phyloP scores from a whole-genome alignment of 1,284 basidiomycete genomes.

The Vanrija humicola region DNA sequence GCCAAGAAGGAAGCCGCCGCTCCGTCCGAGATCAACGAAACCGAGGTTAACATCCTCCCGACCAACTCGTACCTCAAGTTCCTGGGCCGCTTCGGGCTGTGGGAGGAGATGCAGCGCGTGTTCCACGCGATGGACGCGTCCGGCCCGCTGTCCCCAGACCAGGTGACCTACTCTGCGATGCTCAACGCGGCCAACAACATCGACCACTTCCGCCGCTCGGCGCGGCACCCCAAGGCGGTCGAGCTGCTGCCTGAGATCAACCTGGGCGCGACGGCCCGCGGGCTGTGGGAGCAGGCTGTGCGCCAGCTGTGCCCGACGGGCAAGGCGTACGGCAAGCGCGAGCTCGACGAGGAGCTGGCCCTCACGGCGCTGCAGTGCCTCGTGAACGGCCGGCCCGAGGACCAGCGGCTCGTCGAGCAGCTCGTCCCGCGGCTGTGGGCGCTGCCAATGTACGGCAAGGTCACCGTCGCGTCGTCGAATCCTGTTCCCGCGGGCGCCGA shows the following conservation, averaged over 20 bases:
- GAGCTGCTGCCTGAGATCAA: neutral
- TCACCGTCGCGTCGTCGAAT: constrained; percentile 5
- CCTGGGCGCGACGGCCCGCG: constrained; percentile 19
- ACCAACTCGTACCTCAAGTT: constrained; percentile 47
- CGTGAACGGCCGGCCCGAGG: constrained; percentile 25
- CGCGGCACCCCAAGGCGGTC: neutral
- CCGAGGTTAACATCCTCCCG: constrained; percentile 27
- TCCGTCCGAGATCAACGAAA: neutral
- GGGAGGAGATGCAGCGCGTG: constrained; percentile 38
- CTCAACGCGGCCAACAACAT: constrained; percentile 22
- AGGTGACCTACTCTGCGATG: constrained; percentile 39
- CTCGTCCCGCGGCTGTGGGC: constrained; percentile 30
- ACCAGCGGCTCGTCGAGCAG: constrained; percentile 25
- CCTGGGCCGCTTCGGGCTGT: constrained; percentile 33
- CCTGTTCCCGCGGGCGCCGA: neutral
- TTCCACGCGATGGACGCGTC: constrained; percentile 31
- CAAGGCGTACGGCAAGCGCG: neutral
- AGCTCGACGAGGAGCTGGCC: constrained; percentile 32
- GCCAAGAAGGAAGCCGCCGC: neutral
- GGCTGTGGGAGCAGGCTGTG: constrained; percentile 34
- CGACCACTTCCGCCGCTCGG: constrained; percentile 4
- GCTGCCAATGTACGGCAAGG: constrained; percentile 25
- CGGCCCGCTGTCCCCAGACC: constrained; percentile 36
- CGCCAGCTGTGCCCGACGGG: constrained; percentile 16
- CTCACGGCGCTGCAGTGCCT: constrained; percentile 27